A percentile compares a stretch with the other conserved stretches of the same genome.
Conservation (phyloP, 2,329 filamentous ascomycete genomes). For the Dissoconium aciculare region DNA sequence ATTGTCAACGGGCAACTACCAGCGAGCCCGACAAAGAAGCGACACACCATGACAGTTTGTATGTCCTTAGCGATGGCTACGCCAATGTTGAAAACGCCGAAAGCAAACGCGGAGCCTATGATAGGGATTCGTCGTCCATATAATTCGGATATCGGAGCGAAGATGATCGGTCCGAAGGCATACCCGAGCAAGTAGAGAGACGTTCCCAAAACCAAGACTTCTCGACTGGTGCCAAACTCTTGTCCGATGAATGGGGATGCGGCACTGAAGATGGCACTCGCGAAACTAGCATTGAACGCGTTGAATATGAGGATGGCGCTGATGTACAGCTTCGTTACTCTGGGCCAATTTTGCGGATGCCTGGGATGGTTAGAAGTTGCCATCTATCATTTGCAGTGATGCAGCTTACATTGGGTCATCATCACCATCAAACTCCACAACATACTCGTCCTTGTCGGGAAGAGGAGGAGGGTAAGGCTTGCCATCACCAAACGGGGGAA, state of each 20-base stretch:
- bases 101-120: conserved; percentile 29
- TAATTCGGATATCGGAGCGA: conserved; percentile 32
- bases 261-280: conserved; percentile 37
- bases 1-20: conserved; percentile 31
- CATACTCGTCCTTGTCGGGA: conserved; percentile 59
- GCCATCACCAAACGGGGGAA: conserved; percentile 9
- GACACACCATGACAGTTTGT: conserved; percentile 18
- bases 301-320: conserved; percentile 57
- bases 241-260: conserved; percentile 28
- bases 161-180: conserved; percentile 20
- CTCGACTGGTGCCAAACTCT: conserved; percentile 29
- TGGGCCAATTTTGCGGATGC: conserved; percentile 76
- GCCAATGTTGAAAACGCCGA: conserved; percentile 34
- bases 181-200: conserved; percentile 26
- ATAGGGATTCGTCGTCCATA: conserved; percentile 32
- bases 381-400: too few species aligned
- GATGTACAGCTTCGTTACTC: conserved; percentile 61
- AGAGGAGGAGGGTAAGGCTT: conserved; percentile 53
- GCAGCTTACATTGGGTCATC: too few species aligned
- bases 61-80: conserved; percentile 29
- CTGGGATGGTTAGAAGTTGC: too few species aligned
- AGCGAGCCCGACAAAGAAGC: conserved; percentile 27
- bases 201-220: conserved; percentile 31
- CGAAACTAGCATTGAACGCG: conserved; percentile 55
- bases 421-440: conserved; percentile 68